Percentiles rank a stretch among this genome's conserved stretches.
Evolutionary conservation across 352 stramenopile species (phyloP).

Genomic region (Phytophthora hibernalis): DNA sequence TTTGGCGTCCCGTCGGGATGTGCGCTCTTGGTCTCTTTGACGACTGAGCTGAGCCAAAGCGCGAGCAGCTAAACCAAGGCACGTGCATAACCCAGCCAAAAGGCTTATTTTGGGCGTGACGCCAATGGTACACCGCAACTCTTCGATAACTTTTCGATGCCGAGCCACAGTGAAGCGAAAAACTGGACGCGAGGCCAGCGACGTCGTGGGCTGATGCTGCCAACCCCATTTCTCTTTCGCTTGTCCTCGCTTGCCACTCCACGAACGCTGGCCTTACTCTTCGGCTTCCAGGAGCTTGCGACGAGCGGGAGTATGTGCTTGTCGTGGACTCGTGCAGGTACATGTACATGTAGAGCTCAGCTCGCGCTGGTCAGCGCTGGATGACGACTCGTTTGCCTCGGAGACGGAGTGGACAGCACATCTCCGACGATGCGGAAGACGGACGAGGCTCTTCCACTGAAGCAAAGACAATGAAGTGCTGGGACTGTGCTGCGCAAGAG

Average conservation of each 20-base stretch:
- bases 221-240: slow-evolving; percentile 1
- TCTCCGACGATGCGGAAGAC: neutral
- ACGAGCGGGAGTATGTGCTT: neutral
- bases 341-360: neutral
- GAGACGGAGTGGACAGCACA: neutral
- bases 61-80: neutral
- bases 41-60: slow-evolving; percentile 2
- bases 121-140: neutral
- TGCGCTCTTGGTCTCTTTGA: slow-evolving; percentile 1
- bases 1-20: neutral
- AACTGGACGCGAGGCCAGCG: neutral
- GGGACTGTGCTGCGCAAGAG: neutral
- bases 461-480: neutral
- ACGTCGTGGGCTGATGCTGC: neutral
- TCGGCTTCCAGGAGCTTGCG: neutral
- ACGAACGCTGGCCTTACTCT: neutral
- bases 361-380: neutral
- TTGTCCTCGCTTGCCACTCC: neutral
- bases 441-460: neutral
- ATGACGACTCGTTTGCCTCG: no score
- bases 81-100: neutral
- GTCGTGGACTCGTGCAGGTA: neutral
- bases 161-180: neutral
- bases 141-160: no score
- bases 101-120: neutral